Conservation (phyloP, 306 rosid species). For the Ormosia emarginata region DNA sequence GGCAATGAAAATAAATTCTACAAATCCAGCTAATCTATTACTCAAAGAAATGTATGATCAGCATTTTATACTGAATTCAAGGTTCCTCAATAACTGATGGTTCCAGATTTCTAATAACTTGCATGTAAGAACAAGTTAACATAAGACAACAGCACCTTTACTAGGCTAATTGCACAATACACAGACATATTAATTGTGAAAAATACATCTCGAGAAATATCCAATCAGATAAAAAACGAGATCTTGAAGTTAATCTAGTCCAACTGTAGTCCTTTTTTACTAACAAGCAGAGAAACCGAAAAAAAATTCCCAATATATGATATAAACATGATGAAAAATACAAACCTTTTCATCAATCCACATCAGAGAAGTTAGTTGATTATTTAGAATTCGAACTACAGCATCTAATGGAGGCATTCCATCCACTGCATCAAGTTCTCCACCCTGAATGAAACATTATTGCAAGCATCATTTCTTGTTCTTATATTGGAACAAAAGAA, state of each 20-base stretch:
- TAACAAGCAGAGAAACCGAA: background rate
- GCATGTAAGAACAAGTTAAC: background rate
- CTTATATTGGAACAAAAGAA: background rate
- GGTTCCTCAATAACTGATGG: background rate
- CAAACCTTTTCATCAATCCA: conserved; percentile 99
- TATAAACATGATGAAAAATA: conserved; percentile 5
- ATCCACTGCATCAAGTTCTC: conserved; percentile 72
- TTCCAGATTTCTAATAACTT: background rate
- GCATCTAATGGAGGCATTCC: conserved; percentile 83
- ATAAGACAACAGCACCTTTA: background rate
- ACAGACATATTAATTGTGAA: background rate
- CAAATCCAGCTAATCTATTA: background rate
- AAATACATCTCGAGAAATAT: background rate
- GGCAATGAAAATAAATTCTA: background rate
- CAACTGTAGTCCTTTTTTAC: background rate
- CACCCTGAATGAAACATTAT: conserved; percentile 55
- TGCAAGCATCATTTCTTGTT: conserved; percentile 11
- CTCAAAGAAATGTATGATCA: background rate
- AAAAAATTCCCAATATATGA: background rate
- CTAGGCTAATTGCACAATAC: background rate
- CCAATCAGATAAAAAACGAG: background rate
- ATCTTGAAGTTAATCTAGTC: background rate
- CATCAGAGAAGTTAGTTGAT: conserved; percentile 88
- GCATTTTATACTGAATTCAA: background rate
- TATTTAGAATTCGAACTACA: conserved; percentile 84